Evolutionary conservation across 768 basidiomycete species (phyloP), one percentile per base, ranked within the genome.

Genomic region (Mycena maculata): DNA sequence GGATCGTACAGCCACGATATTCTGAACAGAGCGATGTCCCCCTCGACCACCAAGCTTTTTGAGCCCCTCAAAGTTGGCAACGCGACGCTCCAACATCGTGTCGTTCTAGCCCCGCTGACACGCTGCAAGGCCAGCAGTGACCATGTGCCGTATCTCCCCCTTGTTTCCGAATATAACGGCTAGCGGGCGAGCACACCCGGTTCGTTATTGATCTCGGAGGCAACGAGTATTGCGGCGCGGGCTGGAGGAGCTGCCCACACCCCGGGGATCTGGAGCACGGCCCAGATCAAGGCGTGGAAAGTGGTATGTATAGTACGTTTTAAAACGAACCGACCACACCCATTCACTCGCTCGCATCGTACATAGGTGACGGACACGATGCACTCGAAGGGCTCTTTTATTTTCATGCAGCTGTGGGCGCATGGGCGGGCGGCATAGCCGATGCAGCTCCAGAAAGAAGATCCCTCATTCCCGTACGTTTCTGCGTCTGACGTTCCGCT

Each of bases 301-400:
- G 36, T 55, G 55, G 71, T 73, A 23, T 6, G 66, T 58, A 4
- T n/a, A n/a, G n/a, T n/a, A n/a, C n/a, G n/a, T n/a, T n/a, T n/a
- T n/a, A n/a, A n/a, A n/a, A n/a, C n/a, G n/a, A n/a, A n/a, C n/a
- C n/a, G n/a, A n/a, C n/a, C n/a, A n/a, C n/a, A 2, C 20, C 23
- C 25, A 13, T 16, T 39, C 27, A 45, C 8, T 47, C n/a, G 9
- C 28, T 15, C 41, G 16, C 41, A 16, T n/a, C 2, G 11, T 18
- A 18, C 25, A 1, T 28, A 81, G 81, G 74, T 89, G 20, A 83
- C 82, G 23, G 80, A 83, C 7, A 79, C 79, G 0, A 85, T 87
- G 0, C 87, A 88, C 70, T 80, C 79, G 2, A 80, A 84, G 41
- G 83, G 83, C 4, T 85, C 82, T 0, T 82, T 79, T 70, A 80